Conservation (phyloP, 2,329 filamentous ascomycete species). For the Dothistroma pini region DNA sequence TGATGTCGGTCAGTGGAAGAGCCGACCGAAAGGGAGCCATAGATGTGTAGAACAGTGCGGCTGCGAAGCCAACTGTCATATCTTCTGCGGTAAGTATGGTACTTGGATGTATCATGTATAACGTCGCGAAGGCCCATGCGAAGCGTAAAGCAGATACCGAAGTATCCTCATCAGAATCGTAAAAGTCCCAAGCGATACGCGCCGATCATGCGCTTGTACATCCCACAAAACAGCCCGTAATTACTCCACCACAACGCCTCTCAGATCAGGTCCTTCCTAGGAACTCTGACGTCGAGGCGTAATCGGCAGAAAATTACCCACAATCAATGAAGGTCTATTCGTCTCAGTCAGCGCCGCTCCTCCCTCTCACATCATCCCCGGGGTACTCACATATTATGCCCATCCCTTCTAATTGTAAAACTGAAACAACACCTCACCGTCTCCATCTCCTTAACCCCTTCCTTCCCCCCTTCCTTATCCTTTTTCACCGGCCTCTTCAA, state of each 20-base stretch:
- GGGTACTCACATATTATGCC: slow-evolving; percentile 82
- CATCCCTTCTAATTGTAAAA: slow-evolving; percentile 91
- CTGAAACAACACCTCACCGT: slow-evolving; percentile 94
- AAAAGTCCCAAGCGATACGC: neutral
- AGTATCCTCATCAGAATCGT: neutral
- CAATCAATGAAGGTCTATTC: slow-evolving; percentile 80
- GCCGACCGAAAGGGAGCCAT: too few relatives aligned
- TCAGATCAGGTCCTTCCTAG: neutral
- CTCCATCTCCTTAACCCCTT: slow-evolving; percentile 51
- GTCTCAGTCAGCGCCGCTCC: slow-evolving; percentile 29
- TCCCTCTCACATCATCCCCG: slow-evolving; percentile 3
- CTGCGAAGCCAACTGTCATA: neutral
- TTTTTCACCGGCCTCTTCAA: slow-evolving; percentile 69
- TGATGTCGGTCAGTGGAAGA: too few relatives aligned
- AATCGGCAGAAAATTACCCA: slow-evolving; percentile 94
- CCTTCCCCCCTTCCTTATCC: slow-evolving; percentile 42
- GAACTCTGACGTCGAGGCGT: slow-evolving; percentile 29
- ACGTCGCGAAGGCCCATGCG: too few relatives aligned
- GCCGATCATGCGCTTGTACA: neutral
- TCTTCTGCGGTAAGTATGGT: neutral
- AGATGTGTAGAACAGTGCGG: too few relatives aligned
- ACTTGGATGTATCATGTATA: neutral
- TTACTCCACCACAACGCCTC: neutral
- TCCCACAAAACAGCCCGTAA: too few relatives aligned
- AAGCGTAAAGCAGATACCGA: neutral